phyloP scores from a whole-genome alignment of 306 rosid species.

The Macrotyloma uniflorum region DNA sequence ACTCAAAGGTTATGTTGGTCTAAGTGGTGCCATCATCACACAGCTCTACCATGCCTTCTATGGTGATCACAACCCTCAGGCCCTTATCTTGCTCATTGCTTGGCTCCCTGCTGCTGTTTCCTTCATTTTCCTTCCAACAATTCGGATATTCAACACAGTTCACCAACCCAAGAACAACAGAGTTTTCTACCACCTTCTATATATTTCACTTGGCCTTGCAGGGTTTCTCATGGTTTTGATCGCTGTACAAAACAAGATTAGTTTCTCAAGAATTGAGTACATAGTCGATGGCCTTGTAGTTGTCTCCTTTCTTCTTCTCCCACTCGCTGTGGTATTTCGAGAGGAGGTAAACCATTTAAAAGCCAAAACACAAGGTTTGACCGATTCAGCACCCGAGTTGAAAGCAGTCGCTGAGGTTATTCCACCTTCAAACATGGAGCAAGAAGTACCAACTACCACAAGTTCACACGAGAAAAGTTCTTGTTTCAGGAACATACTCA shows the following conservation, averaged over 20 bases:
- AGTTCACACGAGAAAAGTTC: conserved; percentile 27
- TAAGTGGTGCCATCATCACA: conserved; percentile 73
- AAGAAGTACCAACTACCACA: background rate
- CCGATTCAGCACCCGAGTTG: conserved; percentile 17
- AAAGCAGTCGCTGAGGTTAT: conserved; percentile 32
- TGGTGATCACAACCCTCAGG: conserved; percentile 39
- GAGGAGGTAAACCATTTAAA: conserved; percentile 50
- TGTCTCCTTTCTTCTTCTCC: conserved; percentile 50
- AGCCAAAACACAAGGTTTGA: conserved; percentile 5
- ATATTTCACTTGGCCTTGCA: conserved; percentile 63
- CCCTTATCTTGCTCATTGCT: conserved; percentile 65
- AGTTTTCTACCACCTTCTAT: conserved; percentile 57
- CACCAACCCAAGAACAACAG: conserved; percentile 43
- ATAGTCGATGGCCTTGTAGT: conserved; percentile 47
- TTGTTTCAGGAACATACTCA: conserved; percentile 46
- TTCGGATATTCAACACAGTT: conserved; percentile 42
- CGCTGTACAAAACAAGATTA: conserved; percentile 46
- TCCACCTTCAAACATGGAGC: background rate
- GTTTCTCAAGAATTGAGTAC: conserved; percentile 44
- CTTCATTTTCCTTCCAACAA: conserved; percentile 48
- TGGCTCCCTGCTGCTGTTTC: conserved; percentile 72
- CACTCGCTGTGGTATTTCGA: conserved; percentile 50
- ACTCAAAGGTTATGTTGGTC: conserved; percentile 71
- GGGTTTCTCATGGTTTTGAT: conserved; percentile 64
- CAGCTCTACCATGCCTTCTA: conserved; percentile 62